Conservation (phyloP, 352 stramenopile genomes). For the Halophytophthora polymorphica region DNA sequence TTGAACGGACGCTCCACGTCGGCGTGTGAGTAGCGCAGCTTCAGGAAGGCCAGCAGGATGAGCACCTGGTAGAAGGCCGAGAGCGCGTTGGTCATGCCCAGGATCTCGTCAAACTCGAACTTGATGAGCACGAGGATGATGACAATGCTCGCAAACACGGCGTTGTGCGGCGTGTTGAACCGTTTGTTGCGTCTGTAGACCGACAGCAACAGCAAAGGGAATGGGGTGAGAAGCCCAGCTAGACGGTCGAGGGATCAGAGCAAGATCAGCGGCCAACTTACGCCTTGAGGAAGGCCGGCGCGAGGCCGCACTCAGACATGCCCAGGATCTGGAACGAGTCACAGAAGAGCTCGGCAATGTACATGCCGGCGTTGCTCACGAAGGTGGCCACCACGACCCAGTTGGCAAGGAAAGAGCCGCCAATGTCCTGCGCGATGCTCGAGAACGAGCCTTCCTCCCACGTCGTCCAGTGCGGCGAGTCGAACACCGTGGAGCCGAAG, state of each 20-base stretch:
- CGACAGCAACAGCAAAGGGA: not conserved
- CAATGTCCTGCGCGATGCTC: conserved; percentile 78
- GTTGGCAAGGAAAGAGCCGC: conserved; percentile 76
- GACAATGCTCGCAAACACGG: conserved; percentile 37
- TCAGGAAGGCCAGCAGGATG: conserved; percentile 83
- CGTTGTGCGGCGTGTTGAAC: conserved; percentile 54
- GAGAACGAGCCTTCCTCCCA: conserved; percentile 92
- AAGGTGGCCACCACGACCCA: conserved; percentile 89
- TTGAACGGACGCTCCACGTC: conserved; percentile 34
- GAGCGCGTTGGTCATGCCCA: conserved; percentile 89
- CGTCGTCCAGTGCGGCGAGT: conserved; percentile 55
- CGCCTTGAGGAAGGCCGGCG: conserved; percentile 78
- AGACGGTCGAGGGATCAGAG: not conserved
- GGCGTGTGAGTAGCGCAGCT: conserved; percentile 76
- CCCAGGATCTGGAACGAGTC: conserved; percentile 88
- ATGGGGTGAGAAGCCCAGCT: not conserved
- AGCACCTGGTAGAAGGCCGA: conserved; percentile 86
- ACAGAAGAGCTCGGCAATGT: conserved; percentile 90
- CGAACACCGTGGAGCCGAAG: conserved; percentile 70
- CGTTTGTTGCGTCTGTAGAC: conserved; percentile 37
- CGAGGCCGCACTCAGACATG: conserved; percentile 82
- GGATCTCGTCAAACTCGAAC: conserved; percentile 70
- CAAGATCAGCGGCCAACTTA: conserved; percentile 32
- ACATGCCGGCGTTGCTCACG: conserved; percentile 89
- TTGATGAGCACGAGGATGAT: conserved; percentile 53